phyloP scores from a whole-genome alignment of 108 stramenopile genomes.

The Ochromonas danica region DNA sequence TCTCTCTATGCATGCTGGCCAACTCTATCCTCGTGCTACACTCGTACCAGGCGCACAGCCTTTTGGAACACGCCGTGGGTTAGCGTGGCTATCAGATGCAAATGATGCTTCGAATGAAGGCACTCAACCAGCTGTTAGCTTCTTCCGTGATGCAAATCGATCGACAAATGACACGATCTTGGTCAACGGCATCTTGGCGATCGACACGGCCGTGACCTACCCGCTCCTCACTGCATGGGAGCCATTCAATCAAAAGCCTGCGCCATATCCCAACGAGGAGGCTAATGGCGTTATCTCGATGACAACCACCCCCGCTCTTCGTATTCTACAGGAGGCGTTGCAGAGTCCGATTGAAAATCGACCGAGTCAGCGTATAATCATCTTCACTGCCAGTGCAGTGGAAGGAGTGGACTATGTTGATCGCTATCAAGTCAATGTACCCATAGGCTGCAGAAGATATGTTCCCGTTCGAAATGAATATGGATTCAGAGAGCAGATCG shows the following conservation, averaged over 20 bases:
- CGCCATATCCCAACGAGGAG: not conserved
- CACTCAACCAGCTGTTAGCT: not conserved
- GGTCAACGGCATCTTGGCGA: not conserved
- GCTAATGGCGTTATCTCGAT: constrained; percentile 3
- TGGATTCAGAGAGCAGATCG: constrained; percentile 29
- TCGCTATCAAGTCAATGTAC: not conserved
- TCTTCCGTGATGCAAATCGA: not conserved
- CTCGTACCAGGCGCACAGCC: too few relatives aligned
- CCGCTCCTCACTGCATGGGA: constrained; percentile 7
- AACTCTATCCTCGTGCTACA: too few relatives aligned
- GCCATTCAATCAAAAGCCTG: not conserved
- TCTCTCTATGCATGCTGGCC: too few relatives aligned
- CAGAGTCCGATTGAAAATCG: constrained; percentile 1
- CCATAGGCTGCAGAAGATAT: constrained; percentile 6
- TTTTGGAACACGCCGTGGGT: too few relatives aligned
- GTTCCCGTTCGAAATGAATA: not conserved
- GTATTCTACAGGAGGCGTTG: not conserved
- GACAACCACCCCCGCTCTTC: not conserved
- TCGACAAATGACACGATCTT: constrained; percentile 9
- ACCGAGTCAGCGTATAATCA: not conserved
- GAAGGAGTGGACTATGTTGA: constrained; percentile 25
- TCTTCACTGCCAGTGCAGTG: not conserved
- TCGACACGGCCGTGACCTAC: not conserved
- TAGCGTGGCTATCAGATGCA: constrained; percentile 22
- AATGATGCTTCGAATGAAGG: not conserved